phyloP scores from a whole-genome alignment of 495 filamentous ascomycete species.

The Hyaloscypha hepaticicola region DNA sequence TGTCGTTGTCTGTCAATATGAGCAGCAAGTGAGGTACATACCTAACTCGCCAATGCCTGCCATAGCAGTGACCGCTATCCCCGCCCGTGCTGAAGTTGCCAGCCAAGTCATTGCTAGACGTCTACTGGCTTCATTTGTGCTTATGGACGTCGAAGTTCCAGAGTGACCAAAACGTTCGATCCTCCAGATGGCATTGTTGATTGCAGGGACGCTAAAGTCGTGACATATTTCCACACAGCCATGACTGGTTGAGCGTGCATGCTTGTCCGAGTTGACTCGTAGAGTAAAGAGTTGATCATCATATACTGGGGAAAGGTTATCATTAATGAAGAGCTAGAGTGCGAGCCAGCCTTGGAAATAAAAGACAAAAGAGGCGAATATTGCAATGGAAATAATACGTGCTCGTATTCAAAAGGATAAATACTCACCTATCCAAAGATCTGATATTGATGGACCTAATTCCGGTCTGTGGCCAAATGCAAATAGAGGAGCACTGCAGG shows the following conservation, averaged over 20 bases:
- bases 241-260: neutral
- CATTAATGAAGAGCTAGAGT: neutral
- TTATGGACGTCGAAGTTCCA: constrained; percentile 19
- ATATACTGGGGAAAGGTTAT: neutral
- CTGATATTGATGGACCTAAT: constrained; percentile 13
- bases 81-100: constrained; percentile 8
- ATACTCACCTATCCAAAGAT: constrained; percentile 10
- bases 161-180: constrained; percentile 5
- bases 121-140: neutral
- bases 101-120: constrained; percentile 23
- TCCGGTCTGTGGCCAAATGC: constrained; percentile 16
- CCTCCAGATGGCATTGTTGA: neutral
- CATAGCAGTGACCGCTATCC: constrained; percentile 10
- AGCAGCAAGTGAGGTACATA: constrained; percentile 1
- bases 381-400: neutral
- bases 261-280: constrained; percentile 7
- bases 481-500: constrained; percentile 11
- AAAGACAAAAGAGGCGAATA: neutral
- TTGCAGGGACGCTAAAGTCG: neutral
- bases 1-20: too few species aligned
- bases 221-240: neutral
- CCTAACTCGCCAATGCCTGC: neutral
- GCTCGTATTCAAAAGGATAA: neutral
- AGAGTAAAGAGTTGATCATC: constrained; percentile 7
- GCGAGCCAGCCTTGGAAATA: neutral